phyloP scores from a whole-genome alignment of 768 basidiomycete genomes.

The Terana coerulea region DNA sequence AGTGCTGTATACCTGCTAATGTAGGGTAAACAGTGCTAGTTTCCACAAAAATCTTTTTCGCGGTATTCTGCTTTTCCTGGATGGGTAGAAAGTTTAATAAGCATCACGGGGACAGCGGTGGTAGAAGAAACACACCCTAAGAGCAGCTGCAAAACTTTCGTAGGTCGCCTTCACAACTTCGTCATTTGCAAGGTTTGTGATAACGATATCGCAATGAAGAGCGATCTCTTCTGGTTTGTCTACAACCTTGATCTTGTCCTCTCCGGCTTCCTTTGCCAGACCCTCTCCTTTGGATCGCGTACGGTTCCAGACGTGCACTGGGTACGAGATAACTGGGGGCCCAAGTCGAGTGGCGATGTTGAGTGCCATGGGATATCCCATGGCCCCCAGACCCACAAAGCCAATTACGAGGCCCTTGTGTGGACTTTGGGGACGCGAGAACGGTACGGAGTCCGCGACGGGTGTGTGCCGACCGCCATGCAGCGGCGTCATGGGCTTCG shows the following conservation, averaged over 20 bases:
- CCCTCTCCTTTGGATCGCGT: conserved; percentile 54
- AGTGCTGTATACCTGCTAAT: conserved; percentile 20
- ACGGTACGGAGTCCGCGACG: conserved; percentile 33
- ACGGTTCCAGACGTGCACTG: conserved; percentile 79
- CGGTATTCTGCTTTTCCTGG: conserved; percentile 35
- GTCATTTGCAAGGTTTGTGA: conserved; percentile 74
- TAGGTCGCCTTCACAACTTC: conserved; percentile 64
- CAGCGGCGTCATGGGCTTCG: neutral
- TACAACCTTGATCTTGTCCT: conserved; percentile 52
- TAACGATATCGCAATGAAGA: conserved; percentile 64
- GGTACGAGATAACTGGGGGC: conserved; percentile 34
- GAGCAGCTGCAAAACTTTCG: conserved; percentile 50
- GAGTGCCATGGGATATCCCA: conserved; percentile 74
- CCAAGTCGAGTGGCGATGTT: conserved; percentile 64
- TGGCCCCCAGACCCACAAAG: conserved; percentile 53
- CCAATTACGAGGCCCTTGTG: conserved; percentile 40
- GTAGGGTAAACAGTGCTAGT: conserved; percentile 63
- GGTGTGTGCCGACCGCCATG: neutral
- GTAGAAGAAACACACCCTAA: conserved; percentile 44
- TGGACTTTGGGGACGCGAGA: conserved; percentile 60
- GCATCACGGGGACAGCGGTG: neutral
- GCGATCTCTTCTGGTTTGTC: conserved; percentile 56
- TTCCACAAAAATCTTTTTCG: conserved; percentile 77
- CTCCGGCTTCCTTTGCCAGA: conserved; percentile 53
- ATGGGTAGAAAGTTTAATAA: neutral